Percentiles rank a stretch among this genome's conserved stretches.
These are phyloP conservation scores for Nemania bipapillata DNA, from an alignment of 2,329 filamentous ascomycete species.

Conservation along the genomic window DNA sequence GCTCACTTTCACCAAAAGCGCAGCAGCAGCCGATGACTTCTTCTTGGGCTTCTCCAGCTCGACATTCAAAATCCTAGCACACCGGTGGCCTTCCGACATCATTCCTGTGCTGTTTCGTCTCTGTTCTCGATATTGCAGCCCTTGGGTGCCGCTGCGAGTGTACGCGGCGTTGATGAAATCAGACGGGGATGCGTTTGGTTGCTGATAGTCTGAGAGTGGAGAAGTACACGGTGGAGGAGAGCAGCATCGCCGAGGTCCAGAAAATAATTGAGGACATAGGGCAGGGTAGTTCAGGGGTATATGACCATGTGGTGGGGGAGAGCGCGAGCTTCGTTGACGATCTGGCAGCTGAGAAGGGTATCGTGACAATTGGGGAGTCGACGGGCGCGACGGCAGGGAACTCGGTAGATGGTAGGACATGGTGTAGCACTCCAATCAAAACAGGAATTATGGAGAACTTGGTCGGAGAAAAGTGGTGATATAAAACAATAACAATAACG, in stretches of 20 bases:
- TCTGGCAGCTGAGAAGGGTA: constrained; percentile 23
- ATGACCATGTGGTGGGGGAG: constrained; percentile 23
- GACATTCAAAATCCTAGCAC: constrained; percentile 23
- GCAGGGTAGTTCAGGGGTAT: constrained; percentile 11
- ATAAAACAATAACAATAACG: background rate
- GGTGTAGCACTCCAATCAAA: constrained; percentile 12
- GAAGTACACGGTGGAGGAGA: constrained; percentile 25
- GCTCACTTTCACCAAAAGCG: constrained; percentile 25
- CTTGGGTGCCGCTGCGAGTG: background rate
- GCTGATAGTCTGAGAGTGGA: constrained; percentile 20
- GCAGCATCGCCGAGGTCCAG: constrained; percentile 23
- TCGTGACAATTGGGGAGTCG: constrained; percentile 22
- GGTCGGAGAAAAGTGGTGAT: background rate
- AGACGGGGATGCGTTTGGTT: constrained; percentile 13
- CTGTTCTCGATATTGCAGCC: constrained; percentile 15
- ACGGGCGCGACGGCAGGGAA: constrained; percentile 25
- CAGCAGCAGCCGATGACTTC: constrained; percentile 19
- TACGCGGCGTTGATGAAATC: constrained; percentile 17
- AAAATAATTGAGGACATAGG: constrained; percentile 20
- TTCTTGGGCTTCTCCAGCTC: constrained; percentile 28
- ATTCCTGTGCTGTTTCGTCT: constrained; percentile 15
- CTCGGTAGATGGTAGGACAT: constrained; percentile 27
- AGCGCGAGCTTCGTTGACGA: constrained; percentile 30
- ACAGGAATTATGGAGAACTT: background rate
- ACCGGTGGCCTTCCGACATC: background rate